phyloP scores from a whole-genome alignment of 768 basidiomycete species.

The Lentinula boryana region DNA sequence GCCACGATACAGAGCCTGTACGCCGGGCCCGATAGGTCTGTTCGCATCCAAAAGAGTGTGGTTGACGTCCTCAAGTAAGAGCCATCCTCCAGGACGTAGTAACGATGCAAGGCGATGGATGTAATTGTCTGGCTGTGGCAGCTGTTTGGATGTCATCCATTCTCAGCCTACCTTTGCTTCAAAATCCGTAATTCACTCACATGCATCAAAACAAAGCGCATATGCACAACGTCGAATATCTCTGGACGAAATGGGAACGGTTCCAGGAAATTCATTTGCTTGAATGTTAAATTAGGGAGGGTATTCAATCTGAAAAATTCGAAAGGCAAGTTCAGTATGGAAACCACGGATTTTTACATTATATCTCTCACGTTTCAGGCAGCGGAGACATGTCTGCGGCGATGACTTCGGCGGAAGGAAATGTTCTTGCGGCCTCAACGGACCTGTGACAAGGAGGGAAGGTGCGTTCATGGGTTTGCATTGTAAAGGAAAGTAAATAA shows the following conservation, averaged over 20 bases:
- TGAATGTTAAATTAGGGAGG: background rate
- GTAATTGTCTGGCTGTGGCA: background rate
- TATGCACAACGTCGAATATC: background rate
- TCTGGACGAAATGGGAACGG: background rate
- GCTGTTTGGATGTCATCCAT: background rate
- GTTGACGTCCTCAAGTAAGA: constrained; percentile 1
- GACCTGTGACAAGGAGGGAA: background rate
- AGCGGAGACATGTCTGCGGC: constrained; percentile 1
- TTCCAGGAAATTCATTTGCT: background rate
- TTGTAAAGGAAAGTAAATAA: background rate
- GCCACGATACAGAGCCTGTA: background rate
- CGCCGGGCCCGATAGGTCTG: background rate
- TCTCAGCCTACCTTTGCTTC: background rate
- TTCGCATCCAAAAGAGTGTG: constrained; percentile 1
- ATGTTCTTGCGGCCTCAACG: constrained; percentile 1
- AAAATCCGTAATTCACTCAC: background rate
- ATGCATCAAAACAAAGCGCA: constrained; percentile 4
- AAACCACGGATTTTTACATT: no score
- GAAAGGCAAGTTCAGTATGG: background rate
- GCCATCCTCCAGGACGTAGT: constrained; percentile 4
- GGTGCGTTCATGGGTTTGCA: background rate
- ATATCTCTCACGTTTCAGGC: background rate
- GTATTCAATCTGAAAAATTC: background rate
- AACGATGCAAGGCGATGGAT: background rate
- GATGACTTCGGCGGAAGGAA: background rate